These are phyloP conservation scores for Metschnikowia matae DNA, from an alignment of 805 yeast genomes.

Conservation along the genomic window DNA sequence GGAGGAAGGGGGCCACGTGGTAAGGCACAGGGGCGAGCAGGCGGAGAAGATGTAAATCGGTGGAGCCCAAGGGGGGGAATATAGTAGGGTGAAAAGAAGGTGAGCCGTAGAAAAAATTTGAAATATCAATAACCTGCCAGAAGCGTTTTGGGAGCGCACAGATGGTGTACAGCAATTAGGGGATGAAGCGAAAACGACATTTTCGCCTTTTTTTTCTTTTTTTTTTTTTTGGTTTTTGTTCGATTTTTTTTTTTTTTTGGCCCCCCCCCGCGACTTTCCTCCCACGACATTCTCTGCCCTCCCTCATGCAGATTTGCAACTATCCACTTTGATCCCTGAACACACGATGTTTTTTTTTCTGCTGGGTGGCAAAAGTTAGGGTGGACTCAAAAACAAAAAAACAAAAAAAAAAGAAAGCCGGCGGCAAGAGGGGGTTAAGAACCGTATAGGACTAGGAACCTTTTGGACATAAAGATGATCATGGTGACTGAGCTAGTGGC, in stretches of 20 bases:
- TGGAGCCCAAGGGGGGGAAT: conserved; percentile 6
- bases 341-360: conserved; percentile 1
- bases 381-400: not conserved
- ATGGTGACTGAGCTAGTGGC: no score
- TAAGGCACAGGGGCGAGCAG: conserved; percentile 2
- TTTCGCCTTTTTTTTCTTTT: conserved; percentile 14
- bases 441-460: no score
- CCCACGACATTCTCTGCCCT: conserved; percentile 3
- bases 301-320: conserved; percentile 5
- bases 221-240: conserved; percentile 15
- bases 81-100: conserved; percentile 8
- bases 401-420: not conserved
- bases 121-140: conserved; percentile 6
- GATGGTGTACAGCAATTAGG: conserved; percentile 20
- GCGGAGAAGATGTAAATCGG: conserved; percentile 4
- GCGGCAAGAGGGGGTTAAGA: no score
- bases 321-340: not conserved
- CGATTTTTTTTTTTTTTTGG: conserved; percentile 2
- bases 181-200: conserved; percentile 19
- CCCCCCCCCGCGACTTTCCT: conserved; percentile 5
- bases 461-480: no score
- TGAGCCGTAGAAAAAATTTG: conserved; percentile 13
- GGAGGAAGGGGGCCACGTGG: not conserved
- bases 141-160: conserved; percentile 16
- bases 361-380: not conserved